A percentile compares a stretch with the other conserved stretches of the same genome.
Evolutionary conservation across 495 filamentous ascomycete species (phyloP).

Genomic region (Penicillium waksmanii): DNA sequence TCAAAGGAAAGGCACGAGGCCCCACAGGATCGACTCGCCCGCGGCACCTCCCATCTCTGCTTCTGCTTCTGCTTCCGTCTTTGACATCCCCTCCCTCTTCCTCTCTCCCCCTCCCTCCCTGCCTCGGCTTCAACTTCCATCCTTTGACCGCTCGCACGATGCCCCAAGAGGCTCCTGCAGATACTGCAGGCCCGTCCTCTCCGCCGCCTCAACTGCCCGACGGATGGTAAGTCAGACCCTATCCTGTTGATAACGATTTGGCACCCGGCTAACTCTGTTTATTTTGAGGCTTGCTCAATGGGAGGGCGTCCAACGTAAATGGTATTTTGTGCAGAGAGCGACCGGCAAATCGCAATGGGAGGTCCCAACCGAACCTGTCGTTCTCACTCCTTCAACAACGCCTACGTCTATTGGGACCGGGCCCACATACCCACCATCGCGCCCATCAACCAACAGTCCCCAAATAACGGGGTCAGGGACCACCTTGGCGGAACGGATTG

Average conservation of each 20-base stretch:
- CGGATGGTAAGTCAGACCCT: slow-evolving; percentile 59
- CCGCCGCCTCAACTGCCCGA: slow-evolving; percentile 69
- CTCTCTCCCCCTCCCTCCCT: too few relatives aligned
- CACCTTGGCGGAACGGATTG: slow-evolving; percentile 21
- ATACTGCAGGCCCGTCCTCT: slow-evolving; percentile 70
- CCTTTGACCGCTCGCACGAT: slow-evolving; percentile 20
- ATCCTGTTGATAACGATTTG: slow-evolving; percentile 1
- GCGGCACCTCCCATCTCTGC: neutral
- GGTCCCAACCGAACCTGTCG: slow-evolving; percentile 65
- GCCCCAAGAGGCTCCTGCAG: slow-evolving; percentile 52
- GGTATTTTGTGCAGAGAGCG: slow-evolving; percentile 79
- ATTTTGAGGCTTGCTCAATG: slow-evolving; percentile 71
- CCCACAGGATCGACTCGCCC: slow-evolving; percentile 32
- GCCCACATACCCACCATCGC: slow-evolving; percentile 30
- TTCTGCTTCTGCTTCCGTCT: slow-evolving; percentile 10
- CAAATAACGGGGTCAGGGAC: slow-evolving; percentile 11
- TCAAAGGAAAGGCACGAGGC: slow-evolving; percentile 8
- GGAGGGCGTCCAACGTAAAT: slow-evolving; percentile 72
- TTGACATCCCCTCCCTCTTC: neutral
- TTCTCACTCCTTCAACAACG: slow-evolving; percentile 44
- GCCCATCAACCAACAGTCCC: slow-evolving; percentile 25
- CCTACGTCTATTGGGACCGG: slow-evolving; percentile 37
- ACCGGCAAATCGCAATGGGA: slow-evolving; percentile 81
- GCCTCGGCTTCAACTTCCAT: neutral
- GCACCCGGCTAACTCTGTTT: slow-evolving; percentile 6